phyloP scores from a whole-genome alignment of 192 early-diverging fungal species.

The Cetraspora pellucida region DNA sequence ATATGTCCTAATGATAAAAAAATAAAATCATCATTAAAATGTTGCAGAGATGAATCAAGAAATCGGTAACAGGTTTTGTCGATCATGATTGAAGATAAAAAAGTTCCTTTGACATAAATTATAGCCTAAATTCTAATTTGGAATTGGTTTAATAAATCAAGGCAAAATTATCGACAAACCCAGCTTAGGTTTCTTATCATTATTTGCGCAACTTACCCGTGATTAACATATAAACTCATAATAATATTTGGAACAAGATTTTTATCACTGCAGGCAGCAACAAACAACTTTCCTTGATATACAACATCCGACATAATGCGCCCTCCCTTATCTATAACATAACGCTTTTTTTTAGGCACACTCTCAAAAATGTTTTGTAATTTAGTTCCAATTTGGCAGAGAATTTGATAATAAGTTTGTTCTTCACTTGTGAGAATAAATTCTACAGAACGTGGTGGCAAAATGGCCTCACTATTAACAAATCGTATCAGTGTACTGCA shows the following conservation, averaged over 20 bases:
- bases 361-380: constrained; percentile 7
- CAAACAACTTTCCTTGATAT: constrained; percentile 29
- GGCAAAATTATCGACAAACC: too few species aligned
- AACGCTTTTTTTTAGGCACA: neutral
- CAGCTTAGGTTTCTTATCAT: too few species aligned
- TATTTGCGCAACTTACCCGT: constrained; percentile 15
- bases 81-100: too few species aligned
- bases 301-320: constrained; percentile 29
- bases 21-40: too few species aligned
- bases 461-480: constrained; percentile 20
- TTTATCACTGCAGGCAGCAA: constrained; percentile 35
- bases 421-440: neutral
- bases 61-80: too few species aligned
- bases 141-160: too few species aligned
- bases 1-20: neutral
- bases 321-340: neutral
- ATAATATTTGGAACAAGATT: constrained; percentile 30
- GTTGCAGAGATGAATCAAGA: too few species aligned
- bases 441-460: neutral
- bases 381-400: neutral
- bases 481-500: constrained; percentile 23
- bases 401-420: neutral
- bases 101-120: too few species aligned
- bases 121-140: too few species aligned
- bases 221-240: constrained; percentile 31